These are phyloP conservation scores for Bocquillonia castaneifolia DNA, from an alignment of 441 rosid species.

Conservation along the genomic window DNA sequence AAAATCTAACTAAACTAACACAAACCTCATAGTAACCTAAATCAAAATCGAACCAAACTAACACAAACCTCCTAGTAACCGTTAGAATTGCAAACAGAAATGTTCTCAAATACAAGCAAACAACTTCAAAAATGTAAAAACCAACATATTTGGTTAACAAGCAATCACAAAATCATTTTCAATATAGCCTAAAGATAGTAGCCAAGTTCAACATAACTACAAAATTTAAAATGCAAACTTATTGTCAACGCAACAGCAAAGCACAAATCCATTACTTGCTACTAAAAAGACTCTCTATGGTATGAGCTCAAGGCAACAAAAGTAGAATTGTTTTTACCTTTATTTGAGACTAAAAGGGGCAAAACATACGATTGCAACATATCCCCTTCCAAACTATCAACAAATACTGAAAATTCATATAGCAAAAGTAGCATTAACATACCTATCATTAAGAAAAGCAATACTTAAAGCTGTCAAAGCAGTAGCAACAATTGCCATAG, in stretches of 20 bases:
- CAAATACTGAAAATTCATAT: not conserved
- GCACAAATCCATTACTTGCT: not conserved
- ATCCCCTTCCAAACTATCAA: not conserved
- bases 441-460: constrained; percentile 91
- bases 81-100: not conserved
- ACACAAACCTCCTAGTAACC: not conserved
- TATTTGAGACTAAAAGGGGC: too few relatives aligned
- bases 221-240: not conserved
- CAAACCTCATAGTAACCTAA: not conserved
- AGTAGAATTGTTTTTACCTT: not conserved
- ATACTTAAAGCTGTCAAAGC: constrained; percentile 59
- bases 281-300: not conserved
- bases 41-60: not conserved
- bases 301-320: not conserved
- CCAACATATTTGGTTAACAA: not conserved
- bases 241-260: not conserved
- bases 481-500: constrained; percentile 65
- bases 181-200: not conserved
- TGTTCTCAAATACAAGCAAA: not conserved
- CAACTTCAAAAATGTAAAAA: not conserved
- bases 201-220: not conserved
- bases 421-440: not conserved
- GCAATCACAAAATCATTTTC: not conserved
- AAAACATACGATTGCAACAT: not conserved
- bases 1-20: not conserved